Conservation (phyloP, 2,329 filamentous ascomycete species). For the Exophiala dermatitidis region DNA sequence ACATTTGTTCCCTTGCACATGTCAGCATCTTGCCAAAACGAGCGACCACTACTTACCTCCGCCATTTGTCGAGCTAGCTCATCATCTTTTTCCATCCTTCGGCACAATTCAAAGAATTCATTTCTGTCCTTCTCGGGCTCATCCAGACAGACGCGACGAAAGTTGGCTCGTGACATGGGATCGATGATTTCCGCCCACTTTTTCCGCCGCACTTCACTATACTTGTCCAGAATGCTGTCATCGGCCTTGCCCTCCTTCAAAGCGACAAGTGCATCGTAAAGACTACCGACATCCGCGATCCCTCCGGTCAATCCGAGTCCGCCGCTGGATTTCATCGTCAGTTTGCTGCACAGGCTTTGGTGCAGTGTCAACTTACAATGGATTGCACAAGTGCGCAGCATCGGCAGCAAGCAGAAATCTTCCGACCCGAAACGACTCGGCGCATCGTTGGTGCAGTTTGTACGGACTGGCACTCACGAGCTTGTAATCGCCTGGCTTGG, state of each 20-base stretch:
- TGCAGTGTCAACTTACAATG: slow-evolving; percentile 29
- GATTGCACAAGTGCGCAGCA: slow-evolving; percentile 52
- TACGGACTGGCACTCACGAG: slow-evolving; percentile 54
- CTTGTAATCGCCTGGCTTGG: slow-evolving; percentile 52
- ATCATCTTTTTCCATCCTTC: slow-evolving; percentile 31
- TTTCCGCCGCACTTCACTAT: slow-evolving; percentile 35
- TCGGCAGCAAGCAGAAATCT: slow-evolving; percentile 53
- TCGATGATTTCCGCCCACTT: slow-evolving; percentile 38
- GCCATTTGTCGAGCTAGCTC: slow-evolving; percentile 19
- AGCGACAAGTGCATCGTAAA: slow-evolving; percentile 53
- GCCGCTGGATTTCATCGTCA: slow-evolving; percentile 32
- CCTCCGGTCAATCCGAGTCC: slow-evolving; percentile 58
- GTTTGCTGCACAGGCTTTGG: background rate
- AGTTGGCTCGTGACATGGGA: slow-evolving; percentile 39
- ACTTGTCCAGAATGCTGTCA: slow-evolving; percentile 40
- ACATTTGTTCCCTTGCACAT: slow-evolving; percentile 14
- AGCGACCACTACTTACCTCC: slow-evolving; percentile 7
- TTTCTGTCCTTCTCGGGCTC: slow-evolving; percentile 33
- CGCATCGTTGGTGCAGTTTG: slow-evolving; percentile 56
- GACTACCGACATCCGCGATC: slow-evolving; percentile 55
- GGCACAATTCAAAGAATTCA: slow-evolving; percentile 33
- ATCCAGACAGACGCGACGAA: slow-evolving; percentile 32
- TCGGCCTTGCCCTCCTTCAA: slow-evolving; percentile 36
- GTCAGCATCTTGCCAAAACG: background rate
- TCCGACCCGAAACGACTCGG: slow-evolving; percentile 50